Conservation (phyloP, 352 stramenopile genomes). For the Globisporangium perplexum region DNA sequence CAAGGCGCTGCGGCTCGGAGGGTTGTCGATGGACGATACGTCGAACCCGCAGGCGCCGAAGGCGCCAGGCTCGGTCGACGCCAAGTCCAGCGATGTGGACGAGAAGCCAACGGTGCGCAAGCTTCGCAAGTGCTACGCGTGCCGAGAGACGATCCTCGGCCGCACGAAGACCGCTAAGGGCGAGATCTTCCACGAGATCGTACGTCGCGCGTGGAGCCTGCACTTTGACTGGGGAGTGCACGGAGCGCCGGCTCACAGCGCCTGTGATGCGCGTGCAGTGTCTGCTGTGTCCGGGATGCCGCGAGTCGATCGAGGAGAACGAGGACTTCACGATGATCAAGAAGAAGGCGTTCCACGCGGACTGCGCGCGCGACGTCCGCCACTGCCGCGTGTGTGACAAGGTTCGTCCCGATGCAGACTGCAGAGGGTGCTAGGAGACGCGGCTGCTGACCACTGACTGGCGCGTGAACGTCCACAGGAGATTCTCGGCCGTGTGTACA, state of each 20-base stretch:
- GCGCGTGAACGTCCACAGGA: slow-evolving; percentile 25
- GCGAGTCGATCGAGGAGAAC: slow-evolving; percentile 70
- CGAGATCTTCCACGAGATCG: slow-evolving; percentile 84
- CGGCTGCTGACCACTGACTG: background rate
- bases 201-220: slow-evolving; percentile 14
- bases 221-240: background rate
- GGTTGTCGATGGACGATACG: slow-evolving; percentile 20
- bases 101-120: slow-evolving; percentile 69
- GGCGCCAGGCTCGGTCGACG: slow-evolving; percentile 38
- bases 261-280: slow-evolving; percentile 25
- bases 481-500: slow-evolving; percentile 74
- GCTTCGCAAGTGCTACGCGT: slow-evolving; percentile 71
- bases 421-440: background rate
- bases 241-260: too few species aligned
- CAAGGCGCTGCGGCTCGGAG: slow-evolving; percentile 32
- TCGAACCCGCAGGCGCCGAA: slow-evolving; percentile 29
- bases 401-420: slow-evolving; percentile 10
- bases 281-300: slow-evolving; percentile 65
- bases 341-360: slow-evolving; percentile 74
- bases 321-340: slow-evolving; percentile 77
- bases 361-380: slow-evolving; percentile 63
- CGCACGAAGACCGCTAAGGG: slow-evolving; percentile 67
- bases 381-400: slow-evolving; percentile 75
- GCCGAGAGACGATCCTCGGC: slow-evolving; percentile 80
- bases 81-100: slow-evolving; percentile 42